phyloP scores from a whole-genome alignment of 2,329 filamentous ascomycete species.

The Monosporascus cannonballus region DNA sequence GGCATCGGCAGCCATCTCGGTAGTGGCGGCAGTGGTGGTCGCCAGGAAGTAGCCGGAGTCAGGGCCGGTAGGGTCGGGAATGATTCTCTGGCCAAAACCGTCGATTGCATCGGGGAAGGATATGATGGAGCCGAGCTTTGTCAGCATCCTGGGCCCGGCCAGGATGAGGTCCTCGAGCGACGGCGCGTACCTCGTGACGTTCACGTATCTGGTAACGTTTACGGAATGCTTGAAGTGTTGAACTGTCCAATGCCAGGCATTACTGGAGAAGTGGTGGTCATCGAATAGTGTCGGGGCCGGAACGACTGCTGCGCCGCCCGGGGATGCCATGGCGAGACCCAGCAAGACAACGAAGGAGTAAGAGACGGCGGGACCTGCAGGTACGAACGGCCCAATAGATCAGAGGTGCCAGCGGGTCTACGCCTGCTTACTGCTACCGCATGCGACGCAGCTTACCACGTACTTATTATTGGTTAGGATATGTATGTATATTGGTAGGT shows the following conservation, averaged over 20 bases:
- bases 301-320: slow-evolving; percentile 18
- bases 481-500: neutral
- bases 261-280: slow-evolving; percentile 24
- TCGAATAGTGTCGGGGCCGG: slow-evolving; percentile 29
- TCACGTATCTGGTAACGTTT: slow-evolving; percentile 53
- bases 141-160: slow-evolving; percentile 64
- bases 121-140: slow-evolving; percentile 54
- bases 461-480: neutral
- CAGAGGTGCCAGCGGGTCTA: neutral
- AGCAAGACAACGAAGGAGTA: too few relatives aligned
- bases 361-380: neutral
- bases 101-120: slow-evolving; percentile 55
- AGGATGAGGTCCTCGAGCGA: slow-evolving; percentile 63
- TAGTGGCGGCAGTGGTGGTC: slow-evolving; percentile 44
- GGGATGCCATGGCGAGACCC: slow-evolving; percentile 20
- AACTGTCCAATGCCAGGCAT: slow-evolving; percentile 47
- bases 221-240: slow-evolving; percentile 37
- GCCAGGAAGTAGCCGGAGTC: slow-evolving; percentile 34
- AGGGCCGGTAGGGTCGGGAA: slow-evolving; percentile 26
- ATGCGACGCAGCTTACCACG: neutral
- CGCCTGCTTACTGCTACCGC: neutral
- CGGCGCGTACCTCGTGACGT: slow-evolving; percentile 54
- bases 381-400: neutral
- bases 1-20: slow-evolving; percentile 34
- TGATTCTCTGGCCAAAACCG: slow-evolving; percentile 47